phyloP scores from a whole-genome alignment of 306 rosid genomes.

The Castanea crenata region DNA sequence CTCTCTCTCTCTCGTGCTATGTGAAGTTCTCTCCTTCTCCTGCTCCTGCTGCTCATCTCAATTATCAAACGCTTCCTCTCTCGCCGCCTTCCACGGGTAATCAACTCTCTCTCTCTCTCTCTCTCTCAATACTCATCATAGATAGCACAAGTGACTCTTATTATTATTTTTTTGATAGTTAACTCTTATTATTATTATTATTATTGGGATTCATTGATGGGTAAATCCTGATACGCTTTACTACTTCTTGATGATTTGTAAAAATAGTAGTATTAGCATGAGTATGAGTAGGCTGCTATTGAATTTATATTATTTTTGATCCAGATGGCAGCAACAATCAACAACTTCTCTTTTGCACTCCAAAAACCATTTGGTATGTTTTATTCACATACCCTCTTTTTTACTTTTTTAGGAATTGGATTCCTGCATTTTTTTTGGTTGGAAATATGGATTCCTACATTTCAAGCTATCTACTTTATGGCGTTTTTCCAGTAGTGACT shows the following conservation, averaged over 20 bases:
- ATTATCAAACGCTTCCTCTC: neutral
- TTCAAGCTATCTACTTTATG: too few species aligned
- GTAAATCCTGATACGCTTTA: neutral
- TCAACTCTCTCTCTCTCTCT: neutral
- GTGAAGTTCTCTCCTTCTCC: neutral
- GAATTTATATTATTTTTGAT: neutral
- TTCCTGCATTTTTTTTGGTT: neutral
- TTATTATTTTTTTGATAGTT: too few species aligned
- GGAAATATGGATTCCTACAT: too few species aligned
- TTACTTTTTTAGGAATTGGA: neutral
- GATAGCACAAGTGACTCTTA: too few species aligned
- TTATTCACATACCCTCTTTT: neutral
- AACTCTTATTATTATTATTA: too few species aligned
- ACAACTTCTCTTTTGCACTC: neutral
- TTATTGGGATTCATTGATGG: too few species aligned
- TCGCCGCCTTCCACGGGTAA: neutral
- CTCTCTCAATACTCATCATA: too few species aligned
- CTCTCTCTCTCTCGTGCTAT: neutral
- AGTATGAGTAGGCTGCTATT: neutral
- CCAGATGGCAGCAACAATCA: slow-evolving; percentile 5
- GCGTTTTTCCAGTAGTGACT: too few species aligned
- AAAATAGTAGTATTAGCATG: too few species aligned
- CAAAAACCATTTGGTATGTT: neutral
- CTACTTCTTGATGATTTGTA: too few species aligned
- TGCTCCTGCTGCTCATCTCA: too few species aligned